Evolutionary conservation across 1,284 basidiomycete genomes (phyloP).

Genomic region (Hypsizygus ulmarius): DNA sequence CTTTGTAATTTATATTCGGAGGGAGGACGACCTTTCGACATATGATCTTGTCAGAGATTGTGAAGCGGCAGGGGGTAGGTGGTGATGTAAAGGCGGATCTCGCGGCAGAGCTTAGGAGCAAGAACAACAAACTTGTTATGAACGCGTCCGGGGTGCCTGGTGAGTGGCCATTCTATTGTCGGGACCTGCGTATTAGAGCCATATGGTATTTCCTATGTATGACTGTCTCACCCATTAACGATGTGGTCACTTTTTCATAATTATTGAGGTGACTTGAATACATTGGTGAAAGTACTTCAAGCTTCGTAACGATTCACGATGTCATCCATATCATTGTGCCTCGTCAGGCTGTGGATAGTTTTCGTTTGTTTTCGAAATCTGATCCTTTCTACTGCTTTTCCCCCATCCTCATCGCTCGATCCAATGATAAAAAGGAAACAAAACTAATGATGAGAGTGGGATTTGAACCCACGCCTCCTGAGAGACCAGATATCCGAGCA

Average conservation of each 20-base stretch:
- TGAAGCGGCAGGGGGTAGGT: conserved; percentile 40
- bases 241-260: too few species aligned
- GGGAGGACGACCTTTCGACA: conserved; percentile 30
- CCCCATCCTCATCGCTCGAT: neutral
- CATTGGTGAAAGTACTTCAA: too few species aligned
- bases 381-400: neutral
- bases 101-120: conserved; percentile 45
- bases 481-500: conserved; percentile 8
- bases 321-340: too few species aligned
- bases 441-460: conserved; percentile 10
- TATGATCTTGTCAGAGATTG: conserved; percentile 40
- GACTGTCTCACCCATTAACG: too few species aligned
- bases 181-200: too few species aligned
- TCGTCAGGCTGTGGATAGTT: too few species aligned
- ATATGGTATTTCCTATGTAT: too few species aligned
- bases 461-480: conserved; percentile 15
- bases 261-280: too few species aligned
- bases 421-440: neutral
- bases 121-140: conserved; percentile 45
- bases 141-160: conserved; percentile 50
- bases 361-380: too few species aligned
- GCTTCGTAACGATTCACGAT: too few species aligned
- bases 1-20: conserved; percentile 44
- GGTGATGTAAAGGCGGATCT: conserved; percentile 55
- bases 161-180: conserved; percentile 39